Evolutionary conservation across 352 stramenopile species (phyloP).

Genomic region (Phytophthora colocasiae): DNA sequence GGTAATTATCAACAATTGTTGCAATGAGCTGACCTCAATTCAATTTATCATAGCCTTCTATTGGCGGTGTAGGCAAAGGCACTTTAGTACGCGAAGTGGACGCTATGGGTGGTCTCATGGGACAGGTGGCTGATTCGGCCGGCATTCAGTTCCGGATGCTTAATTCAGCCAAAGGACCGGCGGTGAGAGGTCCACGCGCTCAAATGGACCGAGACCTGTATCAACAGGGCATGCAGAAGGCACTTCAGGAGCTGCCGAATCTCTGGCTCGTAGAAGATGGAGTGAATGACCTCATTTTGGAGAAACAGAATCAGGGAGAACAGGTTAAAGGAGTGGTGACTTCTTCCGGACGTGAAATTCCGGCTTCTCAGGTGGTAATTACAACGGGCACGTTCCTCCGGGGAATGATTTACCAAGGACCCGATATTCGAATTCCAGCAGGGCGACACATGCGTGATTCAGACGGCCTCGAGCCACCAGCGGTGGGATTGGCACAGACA

Average conservation of each 20-base stretch:
- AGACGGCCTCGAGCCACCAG: conserved; percentile 93
- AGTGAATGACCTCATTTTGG: conserved; percentile 96
- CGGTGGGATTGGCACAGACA: conserved; percentile 94
- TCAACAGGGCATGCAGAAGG: conserved; percentile 94
- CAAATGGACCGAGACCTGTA: conserved; percentile 99
- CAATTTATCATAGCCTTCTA: conserved; percentile 83
- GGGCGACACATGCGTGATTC: conserved; percentile 92
- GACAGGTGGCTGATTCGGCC: conserved; percentile 93
- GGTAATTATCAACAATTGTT: neutral
- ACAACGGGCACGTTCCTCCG: conserved; percentile 98
- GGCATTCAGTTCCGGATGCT: conserved; percentile 98
- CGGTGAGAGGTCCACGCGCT: conserved; percentile 89
- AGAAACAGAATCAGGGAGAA: conserved; percentile 43
- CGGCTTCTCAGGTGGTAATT: conserved; percentile 90
- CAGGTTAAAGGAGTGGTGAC: conserved; percentile 73
- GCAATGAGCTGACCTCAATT: conserved; percentile 1
- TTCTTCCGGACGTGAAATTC: conserved; percentile 59
- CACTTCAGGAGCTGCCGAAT: conserved; percentile 80
- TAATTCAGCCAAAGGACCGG: conserved; percentile 94
- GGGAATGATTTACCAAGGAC: conserved; percentile 96
- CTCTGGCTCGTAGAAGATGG: conserved; percentile 94
- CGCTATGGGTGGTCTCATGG: conserved; percentile 98
- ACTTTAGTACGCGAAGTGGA: conserved; percentile 99
- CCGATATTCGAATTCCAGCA: conserved; percentile 91
- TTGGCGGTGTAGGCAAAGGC: conserved; percentile 98